A percentile compares a stretch with the other conserved stretches of the same genome.
These are phyloP conservation scores for Aspergillus nidulans DNA, from an alignment of 495 filamentous ascomycete genomes.

Conservation along the genomic window DNA sequence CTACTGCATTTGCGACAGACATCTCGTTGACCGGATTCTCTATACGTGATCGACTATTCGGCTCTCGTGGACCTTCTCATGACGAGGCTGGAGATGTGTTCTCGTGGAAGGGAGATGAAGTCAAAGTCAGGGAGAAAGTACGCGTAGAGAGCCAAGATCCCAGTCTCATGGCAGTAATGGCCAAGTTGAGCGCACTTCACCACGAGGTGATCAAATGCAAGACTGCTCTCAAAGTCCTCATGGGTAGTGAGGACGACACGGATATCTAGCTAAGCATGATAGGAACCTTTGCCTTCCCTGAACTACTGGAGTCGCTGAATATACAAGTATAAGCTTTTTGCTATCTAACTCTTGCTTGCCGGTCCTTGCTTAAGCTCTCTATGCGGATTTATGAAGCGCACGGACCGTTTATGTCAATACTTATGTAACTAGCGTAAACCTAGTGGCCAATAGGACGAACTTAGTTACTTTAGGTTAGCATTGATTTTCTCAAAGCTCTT, in stretches of 20 bases:
- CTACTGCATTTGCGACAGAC: constrained; percentile 54
- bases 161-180: constrained; percentile 76
- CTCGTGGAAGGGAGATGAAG: constrained; percentile 61
- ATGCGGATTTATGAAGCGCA: not conserved
- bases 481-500: constrained; percentile 26
- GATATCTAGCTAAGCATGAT: not conserved
- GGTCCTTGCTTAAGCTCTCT: no score
- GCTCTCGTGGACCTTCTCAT: constrained; percentile 58
- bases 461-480: constrained; percentile 32
- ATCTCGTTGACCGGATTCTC: constrained; percentile 53
- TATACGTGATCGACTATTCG: constrained; percentile 53
- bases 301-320: not conserved
- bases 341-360: no score
- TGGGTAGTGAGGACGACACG: constrained; percentile 55
- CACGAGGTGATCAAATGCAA: constrained; percentile 65
- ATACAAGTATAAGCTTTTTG: no score
- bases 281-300: not conserved
- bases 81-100: constrained; percentile 79
- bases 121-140: constrained; percentile 84
- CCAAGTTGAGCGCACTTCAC: constrained; percentile 79
- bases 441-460: constrained; percentile 27
- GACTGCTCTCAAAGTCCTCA: constrained; percentile 71
- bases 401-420: not conserved
- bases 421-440: constrained; percentile 16
- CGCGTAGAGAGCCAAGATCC: constrained; percentile 90